Evolutionary conservation across 768 basidiomycete species (phyloP).

Genomic region (Boletus rufocinnamomeus): DNA sequence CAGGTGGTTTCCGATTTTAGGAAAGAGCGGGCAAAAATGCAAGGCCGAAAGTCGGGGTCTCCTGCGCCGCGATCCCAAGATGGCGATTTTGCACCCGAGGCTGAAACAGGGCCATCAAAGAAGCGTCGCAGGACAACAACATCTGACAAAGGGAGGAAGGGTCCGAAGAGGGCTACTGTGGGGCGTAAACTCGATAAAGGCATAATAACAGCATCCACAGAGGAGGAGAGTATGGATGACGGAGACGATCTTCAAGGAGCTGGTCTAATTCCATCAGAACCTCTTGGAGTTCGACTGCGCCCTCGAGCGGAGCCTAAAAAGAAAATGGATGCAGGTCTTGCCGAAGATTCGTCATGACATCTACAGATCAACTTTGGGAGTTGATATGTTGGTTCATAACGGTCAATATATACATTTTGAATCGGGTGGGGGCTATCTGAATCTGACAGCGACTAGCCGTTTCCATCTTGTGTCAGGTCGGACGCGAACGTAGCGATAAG

Average conservation of each 20-base stretch:
- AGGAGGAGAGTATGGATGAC: conserved; percentile 24
- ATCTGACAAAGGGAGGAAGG: conserved; percentile 14
- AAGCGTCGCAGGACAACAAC: conserved; percentile 35
- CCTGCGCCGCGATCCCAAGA: conserved; percentile 27
- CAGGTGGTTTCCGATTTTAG: conserved; percentile 83
- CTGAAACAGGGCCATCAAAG: conserved; percentile 27
- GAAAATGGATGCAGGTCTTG: conserved; percentile 13
- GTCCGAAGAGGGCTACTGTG: not conserved
- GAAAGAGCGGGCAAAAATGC: conserved; percentile 40
- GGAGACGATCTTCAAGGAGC: not conserved
- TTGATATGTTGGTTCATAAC: not conserved
- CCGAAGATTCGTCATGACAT: conserved; percentile 9
- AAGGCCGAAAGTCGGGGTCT: conserved; percentile 18
- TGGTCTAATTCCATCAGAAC: conserved; percentile 18
- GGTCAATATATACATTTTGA: not conserved
- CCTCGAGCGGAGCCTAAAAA: conserved; percentile 42
- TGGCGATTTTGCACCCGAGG: conserved; percentile 30
- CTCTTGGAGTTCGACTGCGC: conserved; percentile 39
- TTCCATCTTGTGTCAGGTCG: not conserved
- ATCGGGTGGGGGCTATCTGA: not conserved
- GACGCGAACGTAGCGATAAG: not conserved
- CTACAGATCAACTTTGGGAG: conserved; percentile 8
- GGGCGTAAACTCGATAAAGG: not conserved
- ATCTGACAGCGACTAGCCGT: conserved; percentile 1
- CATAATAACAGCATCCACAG: conserved; percentile 1